Conservation (phyloP, 148 eudicot genomes). For the Persicaria tinctoria region DNA sequence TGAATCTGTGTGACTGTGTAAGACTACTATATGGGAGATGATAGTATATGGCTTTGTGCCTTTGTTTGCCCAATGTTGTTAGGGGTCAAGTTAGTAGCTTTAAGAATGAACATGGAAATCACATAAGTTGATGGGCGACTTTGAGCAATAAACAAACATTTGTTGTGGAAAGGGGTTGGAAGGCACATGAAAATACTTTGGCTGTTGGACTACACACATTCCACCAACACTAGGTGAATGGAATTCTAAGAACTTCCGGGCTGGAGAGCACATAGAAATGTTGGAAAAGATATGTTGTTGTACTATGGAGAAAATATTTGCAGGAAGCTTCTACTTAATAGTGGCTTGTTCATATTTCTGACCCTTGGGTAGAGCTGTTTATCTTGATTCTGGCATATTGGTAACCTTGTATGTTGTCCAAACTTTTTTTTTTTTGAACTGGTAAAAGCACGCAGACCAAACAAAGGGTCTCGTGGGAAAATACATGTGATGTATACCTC, state of each 20-base stretch:
- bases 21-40: neutral
- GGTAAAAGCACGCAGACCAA: too few species aligned
- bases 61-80: neutral
- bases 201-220: neutral
- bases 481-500: too few species aligned
- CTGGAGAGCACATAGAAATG: neutral
- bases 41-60: neutral
- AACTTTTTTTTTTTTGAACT: too few species aligned
- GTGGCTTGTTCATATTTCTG: neutral
- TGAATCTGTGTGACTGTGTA: neutral
- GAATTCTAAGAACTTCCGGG: neutral
- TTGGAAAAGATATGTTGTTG: neutral
- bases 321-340: neutral
- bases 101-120: neutral
- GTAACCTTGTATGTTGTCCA: neutral
- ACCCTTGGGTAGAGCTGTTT: neutral
- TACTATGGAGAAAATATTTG: neutral
- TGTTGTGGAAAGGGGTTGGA: neutral
- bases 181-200: neutral
- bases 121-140: neutral
- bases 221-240: neutral
- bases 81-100: neutral
- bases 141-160: neutral
- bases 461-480: too few species aligned
- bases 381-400: conserved; percentile 4